Conservation (phyloP, 2,329 filamentous ascomycete genomes). For the Botrytis paeoniae region DNA sequence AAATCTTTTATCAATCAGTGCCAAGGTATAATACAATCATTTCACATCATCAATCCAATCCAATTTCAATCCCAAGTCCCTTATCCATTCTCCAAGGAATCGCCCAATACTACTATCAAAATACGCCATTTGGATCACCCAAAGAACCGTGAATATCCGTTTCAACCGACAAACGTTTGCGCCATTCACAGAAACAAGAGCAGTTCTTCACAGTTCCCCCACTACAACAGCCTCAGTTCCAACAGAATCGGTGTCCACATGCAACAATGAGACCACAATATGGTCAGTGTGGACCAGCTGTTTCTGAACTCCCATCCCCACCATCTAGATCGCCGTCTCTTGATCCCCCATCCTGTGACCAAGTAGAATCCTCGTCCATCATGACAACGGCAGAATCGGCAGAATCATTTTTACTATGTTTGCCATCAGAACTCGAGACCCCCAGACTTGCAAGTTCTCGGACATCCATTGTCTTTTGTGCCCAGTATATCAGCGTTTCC, state of each 20-base stretch:
- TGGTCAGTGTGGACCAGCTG: not conserved
- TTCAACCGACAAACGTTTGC: not conserved
- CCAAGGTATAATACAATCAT: conserved; percentile 2
- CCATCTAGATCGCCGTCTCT: not conserved
- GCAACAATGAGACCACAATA: not conserved
- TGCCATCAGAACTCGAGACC: not conserved
- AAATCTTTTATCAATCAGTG: not conserved
- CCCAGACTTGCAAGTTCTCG: not conserved
- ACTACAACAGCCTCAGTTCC: not conserved
- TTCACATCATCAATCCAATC: not conserved
- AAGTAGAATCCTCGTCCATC: not conserved
- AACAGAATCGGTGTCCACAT: not conserved
- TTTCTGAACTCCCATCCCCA: not conserved
- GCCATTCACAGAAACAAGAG: not conserved
- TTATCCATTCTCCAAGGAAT: not conserved
- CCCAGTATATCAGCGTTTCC: conserved; percentile 32
- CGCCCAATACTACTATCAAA: not conserved
- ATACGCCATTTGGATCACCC: not conserved
- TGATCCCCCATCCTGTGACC: not conserved
- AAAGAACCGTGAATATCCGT: not conserved
- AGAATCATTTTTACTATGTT: not conserved
- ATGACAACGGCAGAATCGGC: not conserved
- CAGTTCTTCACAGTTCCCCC: not conserved
- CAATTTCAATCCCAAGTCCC: not conserved
- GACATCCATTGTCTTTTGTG: not conserved